Evolutionary conservation across 202 grass and related monocot genomes (phyloP), one percentile per base, ranked within the genome.

Genomic region (Hordeum pubiflorum): DNA sequence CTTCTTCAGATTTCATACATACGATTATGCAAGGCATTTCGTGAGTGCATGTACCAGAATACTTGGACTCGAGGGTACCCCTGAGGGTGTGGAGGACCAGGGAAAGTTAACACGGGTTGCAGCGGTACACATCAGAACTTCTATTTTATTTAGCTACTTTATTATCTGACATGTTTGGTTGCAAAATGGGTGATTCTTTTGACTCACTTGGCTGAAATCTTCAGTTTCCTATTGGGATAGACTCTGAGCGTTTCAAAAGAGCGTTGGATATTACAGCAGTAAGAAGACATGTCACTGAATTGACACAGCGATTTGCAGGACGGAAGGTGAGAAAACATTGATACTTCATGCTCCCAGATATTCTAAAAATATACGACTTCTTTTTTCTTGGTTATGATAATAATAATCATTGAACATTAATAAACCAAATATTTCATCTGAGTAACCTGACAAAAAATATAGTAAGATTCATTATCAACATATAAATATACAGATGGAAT

Each of bases 181-280:
- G 29, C 29, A 29, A 29, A n/a, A 48, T 79, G 59, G 80, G 68
- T 81, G 70, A 67, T 87, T 81, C 40, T 88, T 76, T 84, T 75
- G 38, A 83, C 78, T 92, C 73, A 83, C 69, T 64, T 81, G 69
- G 73, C 80, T 83, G 76, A 87, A 88, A 92, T 93, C 80, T 85
- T 85, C 87, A 99, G 96, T 99, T 99, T 99, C 96, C 96, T 88
- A 99, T 99, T 82, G 96, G 96, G 87, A 99, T 99, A 90, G 96
- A 99, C 87, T 95, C 92, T 67, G 96, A 99, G 17, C 84, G 96
- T 81, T 99, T 99, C 86, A 99, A 93, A 70, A 84, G 92, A 84
- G 96, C 96, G 62, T 83, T 99, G 77, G 96, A 99, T n/a, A 56
- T 86, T 89, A 39, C 87, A 80, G 85, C 78, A 74, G 96, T 96